Conservation (phyloP, 2,329 filamentous ascomycete genomes). For the Pyrenochaeta sp. region DNA sequence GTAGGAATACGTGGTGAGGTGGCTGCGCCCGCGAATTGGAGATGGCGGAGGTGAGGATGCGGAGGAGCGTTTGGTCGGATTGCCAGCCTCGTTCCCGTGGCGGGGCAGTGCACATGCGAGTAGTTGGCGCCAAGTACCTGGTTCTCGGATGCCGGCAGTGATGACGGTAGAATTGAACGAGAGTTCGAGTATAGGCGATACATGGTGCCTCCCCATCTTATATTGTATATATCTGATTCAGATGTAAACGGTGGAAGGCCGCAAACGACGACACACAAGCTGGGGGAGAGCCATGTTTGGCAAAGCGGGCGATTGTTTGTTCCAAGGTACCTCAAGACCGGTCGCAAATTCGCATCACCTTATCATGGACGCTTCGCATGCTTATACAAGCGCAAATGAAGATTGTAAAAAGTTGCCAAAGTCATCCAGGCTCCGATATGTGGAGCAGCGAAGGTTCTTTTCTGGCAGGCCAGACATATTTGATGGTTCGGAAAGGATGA, state of each 20-base stretch:
- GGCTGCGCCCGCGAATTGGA: slow-evolving; percentile 29
- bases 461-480: neutral
- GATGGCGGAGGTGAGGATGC: slow-evolving; percentile 27
- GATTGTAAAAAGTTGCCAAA: neutral
- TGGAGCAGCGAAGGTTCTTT: neutral
- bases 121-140: slow-evolving; percentile 31
- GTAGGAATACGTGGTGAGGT: slow-evolving; percentile 6
- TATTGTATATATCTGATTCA: slow-evolving; percentile 1
- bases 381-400: neutral
- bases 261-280: slow-evolving; percentile 5
- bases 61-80: slow-evolving; percentile 15
- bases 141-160: slow-evolving; percentile 17
- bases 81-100: slow-evolving; percentile 29
- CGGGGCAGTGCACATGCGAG: slow-evolving; percentile 20
- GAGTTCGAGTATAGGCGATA: neutral
- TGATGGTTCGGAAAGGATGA: slow-evolving; percentile 2
- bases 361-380: neutral
- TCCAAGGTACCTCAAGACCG: neutral
- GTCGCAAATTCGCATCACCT: neutral
- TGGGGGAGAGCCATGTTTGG: neutral
- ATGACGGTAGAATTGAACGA: neutral
- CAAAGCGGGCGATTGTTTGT: neutral
- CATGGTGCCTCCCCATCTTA: neutral
- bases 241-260: slow-evolving; percentile 1
- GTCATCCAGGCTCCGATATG: neutral